Percentiles rank a stretch among this genome's conserved stretches.
Conservation (phyloP, 192 early-diverging fungal genomes). For the Kickxella alabastrina region DNA sequence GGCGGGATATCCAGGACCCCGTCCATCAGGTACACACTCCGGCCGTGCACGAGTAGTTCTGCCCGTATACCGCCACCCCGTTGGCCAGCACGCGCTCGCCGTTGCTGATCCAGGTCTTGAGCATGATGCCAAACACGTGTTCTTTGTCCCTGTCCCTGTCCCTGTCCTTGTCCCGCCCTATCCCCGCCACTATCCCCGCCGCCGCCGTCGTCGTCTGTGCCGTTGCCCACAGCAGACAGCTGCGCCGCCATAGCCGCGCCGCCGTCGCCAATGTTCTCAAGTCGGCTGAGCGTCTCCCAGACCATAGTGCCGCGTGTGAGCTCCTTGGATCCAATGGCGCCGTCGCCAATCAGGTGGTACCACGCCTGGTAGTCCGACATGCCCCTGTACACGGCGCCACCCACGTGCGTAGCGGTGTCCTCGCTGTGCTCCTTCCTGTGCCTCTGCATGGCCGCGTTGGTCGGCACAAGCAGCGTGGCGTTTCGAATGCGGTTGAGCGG, state of each 20-base stretch:
- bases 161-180: neutral
- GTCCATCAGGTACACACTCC: constrained; percentile 33
- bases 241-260: neutral
- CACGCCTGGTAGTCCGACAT: constrained; percentile 42
- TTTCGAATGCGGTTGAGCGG: constrained; percentile 54
- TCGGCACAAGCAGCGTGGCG: constrained; percentile 59
- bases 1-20: constrained; percentile 42
- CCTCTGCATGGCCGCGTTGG: constrained; percentile 51
- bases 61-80: constrained; percentile 28
- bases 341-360: constrained; percentile 48
- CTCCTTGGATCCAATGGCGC: constrained; percentile 8
- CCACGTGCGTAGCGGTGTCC: neutral
- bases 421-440: constrained; percentile 30
- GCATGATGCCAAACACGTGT: constrained; percentile 21
- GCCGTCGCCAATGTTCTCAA: neutral
- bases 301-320: constrained; percentile 27
- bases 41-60: constrained; percentile 32
- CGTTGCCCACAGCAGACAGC: neutral
- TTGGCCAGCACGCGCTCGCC: constrained; percentile 20
- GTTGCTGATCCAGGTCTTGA: constrained; percentile 25
- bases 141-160: neutral
- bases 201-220: neutral
- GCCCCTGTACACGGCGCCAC: constrained; percentile 24
- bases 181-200: too few species aligned
- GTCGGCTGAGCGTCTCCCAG: constrained; percentile 40